Evolutionary conservation across 345 rosid genomes (phyloP).

Genomic region (Sonneratia alba): DNA sequence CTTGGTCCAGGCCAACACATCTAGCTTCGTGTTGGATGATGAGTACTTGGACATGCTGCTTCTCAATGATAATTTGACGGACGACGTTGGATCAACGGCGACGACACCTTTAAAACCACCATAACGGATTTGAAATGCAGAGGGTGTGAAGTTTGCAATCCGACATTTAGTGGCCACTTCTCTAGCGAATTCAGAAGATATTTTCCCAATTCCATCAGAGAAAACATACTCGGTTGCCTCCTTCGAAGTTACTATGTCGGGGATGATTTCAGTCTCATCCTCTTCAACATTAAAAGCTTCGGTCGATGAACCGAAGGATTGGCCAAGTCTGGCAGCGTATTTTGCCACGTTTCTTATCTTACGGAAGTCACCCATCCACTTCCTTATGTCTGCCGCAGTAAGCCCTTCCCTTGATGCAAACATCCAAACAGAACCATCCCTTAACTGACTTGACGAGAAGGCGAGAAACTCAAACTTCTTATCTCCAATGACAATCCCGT

Average conservation of each 20-base stretch:
- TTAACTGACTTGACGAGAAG: constrained; percentile 56
- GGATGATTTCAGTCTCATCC: constrained; percentile 33
- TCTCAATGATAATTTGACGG: constrained; percentile 40
- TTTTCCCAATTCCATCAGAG: constrained; percentile 64
- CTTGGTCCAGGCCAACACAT: constrained; percentile 47
- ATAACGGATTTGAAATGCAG: constrained; percentile 62
- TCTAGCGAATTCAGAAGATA: constrained; percentile 37
- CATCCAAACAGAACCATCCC: constrained; percentile 75
- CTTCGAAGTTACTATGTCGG: constrained; percentile 21
- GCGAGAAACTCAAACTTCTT: constrained; percentile 63
- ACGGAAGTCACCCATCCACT: constrained; percentile 41
- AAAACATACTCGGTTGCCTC: constrained; percentile 22
- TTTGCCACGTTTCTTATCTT: constrained; percentile 53
- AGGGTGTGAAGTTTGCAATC: constrained; percentile 23
- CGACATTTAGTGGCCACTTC: constrained; percentile 43
- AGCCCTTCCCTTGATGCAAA: constrained; percentile 40
- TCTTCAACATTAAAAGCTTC: constrained; percentile 38
- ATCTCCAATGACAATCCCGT: constrained; percentile 43
- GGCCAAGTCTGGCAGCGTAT: constrained; percentile 61
- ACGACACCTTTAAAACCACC: constrained; percentile 63
- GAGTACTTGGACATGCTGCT: constrained; percentile 43
- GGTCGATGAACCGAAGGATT: constrained; percentile 52
- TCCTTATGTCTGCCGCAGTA: constrained; percentile 40
- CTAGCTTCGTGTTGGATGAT: constrained; percentile 34
- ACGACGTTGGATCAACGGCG: constrained; percentile 46